Conservation (phyloP, 2,329 filamentous ascomycete genomes). For the Cadophora gregata region DNA sequence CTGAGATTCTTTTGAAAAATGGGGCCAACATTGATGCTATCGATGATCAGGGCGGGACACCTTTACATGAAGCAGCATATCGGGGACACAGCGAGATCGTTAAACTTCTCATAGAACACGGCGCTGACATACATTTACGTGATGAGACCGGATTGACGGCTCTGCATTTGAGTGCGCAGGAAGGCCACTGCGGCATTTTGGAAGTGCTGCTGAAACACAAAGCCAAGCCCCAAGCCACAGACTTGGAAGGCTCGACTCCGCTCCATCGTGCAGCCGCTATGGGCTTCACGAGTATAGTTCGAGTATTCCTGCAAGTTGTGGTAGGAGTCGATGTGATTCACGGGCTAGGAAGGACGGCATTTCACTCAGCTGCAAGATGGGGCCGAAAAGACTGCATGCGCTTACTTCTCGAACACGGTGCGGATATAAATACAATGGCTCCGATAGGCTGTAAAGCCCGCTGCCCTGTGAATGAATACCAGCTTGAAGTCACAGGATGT, state of each 20-base stretch:
- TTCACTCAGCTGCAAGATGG: too few species aligned
- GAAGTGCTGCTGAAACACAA: too few species aligned
- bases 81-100: too few species aligned
- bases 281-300: too few species aligned
- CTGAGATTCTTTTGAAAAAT: not conserved
- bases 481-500: not conserved
- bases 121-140: not conserved
- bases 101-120: too few species aligned
- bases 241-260: not conserved
- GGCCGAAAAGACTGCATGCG: not conserved
- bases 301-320: too few species aligned
- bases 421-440: not conserved
- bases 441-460: not conserved
- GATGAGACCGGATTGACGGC: not conserved
- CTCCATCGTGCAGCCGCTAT: not conserved
- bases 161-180: not conserved
- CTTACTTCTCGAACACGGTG: not conserved
- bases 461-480: not conserved
- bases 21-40: not conserved
- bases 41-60: not conserved
- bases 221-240: too few species aligned
- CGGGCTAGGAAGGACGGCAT: too few species aligned
- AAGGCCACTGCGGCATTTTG: too few species aligned
- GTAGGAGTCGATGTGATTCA: too few species aligned
- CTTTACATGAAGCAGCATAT: too few species aligned